These are phyloP conservation scores for Haplographium delicatum DNA, from an alignment of 495 filamentous ascomycete species.

Conservation along the genomic window DNA sequence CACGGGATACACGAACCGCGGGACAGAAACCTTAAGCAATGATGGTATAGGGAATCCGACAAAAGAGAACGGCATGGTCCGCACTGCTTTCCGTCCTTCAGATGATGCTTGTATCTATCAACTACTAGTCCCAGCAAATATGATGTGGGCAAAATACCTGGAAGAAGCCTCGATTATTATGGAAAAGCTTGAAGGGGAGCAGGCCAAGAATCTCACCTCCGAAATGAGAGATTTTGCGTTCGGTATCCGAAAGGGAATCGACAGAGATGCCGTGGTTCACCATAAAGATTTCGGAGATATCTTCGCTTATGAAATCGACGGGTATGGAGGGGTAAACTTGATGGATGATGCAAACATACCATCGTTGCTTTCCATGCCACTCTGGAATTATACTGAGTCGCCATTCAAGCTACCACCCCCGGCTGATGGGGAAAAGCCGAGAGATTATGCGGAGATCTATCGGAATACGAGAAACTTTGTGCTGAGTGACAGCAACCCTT, in stretches of 20 bases:
- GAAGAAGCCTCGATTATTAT: conserved; percentile 49
- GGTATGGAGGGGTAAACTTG: conserved; percentile 79
- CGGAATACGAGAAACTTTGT: conserved; percentile 51
- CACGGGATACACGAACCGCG: conserved; percentile 48
- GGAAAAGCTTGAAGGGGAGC: conserved; percentile 39
- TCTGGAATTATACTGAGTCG: conserved; percentile 70
- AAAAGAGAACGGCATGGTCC: conserved; percentile 54
- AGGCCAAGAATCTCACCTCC: conserved; percentile 39
- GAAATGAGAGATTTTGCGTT: conserved; percentile 47
- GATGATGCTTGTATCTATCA: conserved; percentile 92
- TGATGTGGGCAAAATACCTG: conserved; percentile 63
- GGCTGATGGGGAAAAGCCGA: conserved; percentile 4
- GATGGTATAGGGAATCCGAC: conserved; percentile 56
- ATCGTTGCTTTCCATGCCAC: conserved; percentile 80
- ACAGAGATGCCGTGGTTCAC: conserved; percentile 52
- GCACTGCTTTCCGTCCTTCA: conserved; percentile 58
- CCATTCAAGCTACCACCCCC: conserved; percentile 42
- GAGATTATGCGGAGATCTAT: conserved; percentile 51
- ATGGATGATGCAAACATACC: conserved; percentile 99
- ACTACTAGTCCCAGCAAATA: conserved; percentile 93
- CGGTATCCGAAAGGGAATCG: conserved; percentile 48
- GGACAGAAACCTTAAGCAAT: conserved; percentile 56
- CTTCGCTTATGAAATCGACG: conserved; percentile 95
- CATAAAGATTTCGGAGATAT: conserved; percentile 80
- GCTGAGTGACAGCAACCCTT: conserved; percentile 52